Evolutionary conservation across 2,329 filamentous ascomycete species (phyloP), one percentile per base, ranked within the genome.

Genomic region (Daldinia sp.): DNA sequence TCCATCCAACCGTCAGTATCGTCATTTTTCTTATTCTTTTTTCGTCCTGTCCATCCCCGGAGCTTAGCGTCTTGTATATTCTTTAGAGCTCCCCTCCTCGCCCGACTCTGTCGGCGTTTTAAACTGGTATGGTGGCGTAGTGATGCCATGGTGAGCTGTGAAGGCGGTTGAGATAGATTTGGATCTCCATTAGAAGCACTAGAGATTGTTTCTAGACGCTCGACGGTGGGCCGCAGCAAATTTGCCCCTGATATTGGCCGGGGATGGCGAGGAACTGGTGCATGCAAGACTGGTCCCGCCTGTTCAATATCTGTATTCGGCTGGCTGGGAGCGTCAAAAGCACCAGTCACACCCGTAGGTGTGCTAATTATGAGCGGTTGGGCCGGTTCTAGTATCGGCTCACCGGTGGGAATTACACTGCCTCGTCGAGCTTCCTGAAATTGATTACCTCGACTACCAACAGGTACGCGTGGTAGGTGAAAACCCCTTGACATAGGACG

Each of bases 331-430:
- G 79, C 73, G 63, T 89, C 87, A 69, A 83, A 87, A 0, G 83
- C 85, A 2, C 87, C 87, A 0, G 82, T 79, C 7, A 89, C 82
- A 15, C 87, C 87, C 9, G 79, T 82, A 0, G 87, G 87, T 3
- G 87, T 89, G 76, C 87, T 89, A 75, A 89, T 88, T 60, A 89
- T 89, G 28, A 89, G 80, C 3, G 87, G 87, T 60, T 85, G 83
- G 41, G 88, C 86, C 28, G 85, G 79, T 4, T 74, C 74, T 15
- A 76, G 67, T 12, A 44, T n/a, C 12, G 75, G 72, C 56, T 65
- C 70, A 73, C 73, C 69, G 71, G 71, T 72, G 68, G 33, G 33
- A 35, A 72, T 65, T 63, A 64, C 60, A 63, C 72, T 71, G 61
- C 73, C 69, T 72, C 74, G 76, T 58, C 26, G 72, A 60, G 60